Evolutionary conservation across 2,329 filamentous ascomycete species (phyloP).

Genomic region (Aurifilum marmelostoma): DNA sequence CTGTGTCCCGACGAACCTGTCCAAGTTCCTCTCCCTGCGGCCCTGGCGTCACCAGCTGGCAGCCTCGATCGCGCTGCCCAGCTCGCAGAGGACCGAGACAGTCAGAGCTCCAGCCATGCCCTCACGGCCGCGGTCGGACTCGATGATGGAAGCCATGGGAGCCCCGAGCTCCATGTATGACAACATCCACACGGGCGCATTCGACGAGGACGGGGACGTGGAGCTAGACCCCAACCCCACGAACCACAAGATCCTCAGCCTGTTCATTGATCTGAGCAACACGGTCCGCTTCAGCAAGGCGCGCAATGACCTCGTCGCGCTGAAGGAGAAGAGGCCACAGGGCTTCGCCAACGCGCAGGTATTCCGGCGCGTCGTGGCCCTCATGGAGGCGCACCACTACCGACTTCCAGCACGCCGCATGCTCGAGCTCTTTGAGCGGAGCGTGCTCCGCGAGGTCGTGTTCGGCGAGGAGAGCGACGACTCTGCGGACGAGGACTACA

Average conservation of each 20-base stretch:
- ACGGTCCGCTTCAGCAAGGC: constrained; percentile 90
- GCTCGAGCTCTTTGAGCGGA: constrained; percentile 92
- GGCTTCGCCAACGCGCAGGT: constrained; percentile 77
- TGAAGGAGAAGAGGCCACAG: constrained; percentile 73
- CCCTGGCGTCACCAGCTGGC: constrained; percentile 60
- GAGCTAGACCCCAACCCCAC: constrained; percentile 46
- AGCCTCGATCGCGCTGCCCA: constrained; percentile 51
- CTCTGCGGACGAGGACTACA: constrained; percentile 35
- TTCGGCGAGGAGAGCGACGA: constrained; percentile 68
- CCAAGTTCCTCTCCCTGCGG: constrained; percentile 73
- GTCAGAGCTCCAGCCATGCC: constrained; percentile 47
- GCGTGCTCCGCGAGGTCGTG: constrained; percentile 81
- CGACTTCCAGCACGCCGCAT: constrained; percentile 84
- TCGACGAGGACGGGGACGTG: constrained; percentile 34
- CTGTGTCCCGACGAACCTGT: constrained; percentile 80
- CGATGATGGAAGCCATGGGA: constrained; percentile 39
- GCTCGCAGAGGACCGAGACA: constrained; percentile 56
- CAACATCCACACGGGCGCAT: constrained; percentile 21
- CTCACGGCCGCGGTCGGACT: constrained; percentile 44
- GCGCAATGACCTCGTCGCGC: constrained; percentile 76
- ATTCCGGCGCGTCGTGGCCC: constrained; percentile 81
- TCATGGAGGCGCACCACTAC: constrained; percentile 90
- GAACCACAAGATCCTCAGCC: constrained; percentile 80
- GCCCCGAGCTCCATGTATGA: constrained; percentile 25
- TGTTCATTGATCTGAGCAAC: constrained; percentile 88